phyloP scores from a whole-genome alignment of 306 rosid species.

The Trichosanthes cucumerina region DNA sequence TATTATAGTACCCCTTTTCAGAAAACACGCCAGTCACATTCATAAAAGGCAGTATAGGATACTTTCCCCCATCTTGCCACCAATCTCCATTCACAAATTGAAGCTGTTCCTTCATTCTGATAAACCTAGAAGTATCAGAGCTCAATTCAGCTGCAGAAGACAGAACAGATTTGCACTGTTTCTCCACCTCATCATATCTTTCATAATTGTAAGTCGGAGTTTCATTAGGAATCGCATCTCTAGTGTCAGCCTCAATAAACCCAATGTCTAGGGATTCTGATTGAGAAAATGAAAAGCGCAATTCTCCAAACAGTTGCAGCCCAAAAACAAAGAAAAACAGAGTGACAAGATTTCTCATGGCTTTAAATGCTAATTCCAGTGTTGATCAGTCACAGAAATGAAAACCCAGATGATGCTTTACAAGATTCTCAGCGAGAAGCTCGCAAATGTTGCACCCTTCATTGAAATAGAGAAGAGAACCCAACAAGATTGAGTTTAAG shows the following conservation, averaged over 20 bases:
- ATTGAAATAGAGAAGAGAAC: background rate
- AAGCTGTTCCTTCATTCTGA: slow-evolving; percentile 44
- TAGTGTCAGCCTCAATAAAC: background rate
- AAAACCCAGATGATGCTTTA: background rate
- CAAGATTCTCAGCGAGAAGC: background rate
- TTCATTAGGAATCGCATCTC: background rate
- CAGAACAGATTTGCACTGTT: slow-evolving; percentile 48
- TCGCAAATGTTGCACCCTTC: background rate
- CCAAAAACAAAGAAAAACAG: slow-evolving; percentile 2
- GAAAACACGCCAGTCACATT: slow-evolving; percentile 9
- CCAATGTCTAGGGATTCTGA: background rate
- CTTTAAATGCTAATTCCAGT: background rate
- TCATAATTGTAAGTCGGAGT: slow-evolving; percentile 41
- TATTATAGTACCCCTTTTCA: background rate
- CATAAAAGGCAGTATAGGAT: slow-evolving; percentile 69
- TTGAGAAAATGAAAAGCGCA: background rate
- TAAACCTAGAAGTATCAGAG: slow-evolving; percentile 26
- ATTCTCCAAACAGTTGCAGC: background rate
- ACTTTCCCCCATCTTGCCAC: slow-evolving; percentile 48
- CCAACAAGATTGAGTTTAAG: background rate
- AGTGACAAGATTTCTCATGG: background rate
- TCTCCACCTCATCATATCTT: slow-evolving; percentile 54
- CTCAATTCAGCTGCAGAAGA: slow-evolving; percentile 60
- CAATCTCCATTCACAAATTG: slow-evolving; percentile 75
- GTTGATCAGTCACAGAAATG: background rate